Evolutionary conservation across 352 stramenopile species (phyloP).

Genomic region (Pythium aristosporum): DNA sequence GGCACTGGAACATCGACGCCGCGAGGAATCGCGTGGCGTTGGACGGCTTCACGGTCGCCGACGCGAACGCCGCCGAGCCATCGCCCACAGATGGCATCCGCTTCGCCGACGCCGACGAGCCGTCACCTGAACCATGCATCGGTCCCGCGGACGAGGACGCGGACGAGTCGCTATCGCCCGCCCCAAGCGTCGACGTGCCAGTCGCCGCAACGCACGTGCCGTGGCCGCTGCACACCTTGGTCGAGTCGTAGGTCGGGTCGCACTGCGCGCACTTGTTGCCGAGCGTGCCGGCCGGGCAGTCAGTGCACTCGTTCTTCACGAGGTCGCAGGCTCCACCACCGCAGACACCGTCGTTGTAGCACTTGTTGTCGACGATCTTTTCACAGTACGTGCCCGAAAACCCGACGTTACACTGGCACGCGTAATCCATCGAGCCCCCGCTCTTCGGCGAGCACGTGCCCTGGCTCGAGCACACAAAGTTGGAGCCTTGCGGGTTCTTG

Average conservation of each 20-base stretch:
- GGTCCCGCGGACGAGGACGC: neutral
- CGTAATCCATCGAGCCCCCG: slow-evolving; percentile 49
- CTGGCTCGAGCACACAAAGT: slow-evolving; percentile 68
- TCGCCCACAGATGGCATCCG: neutral
- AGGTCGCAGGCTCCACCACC: slow-evolving; percentile 68
- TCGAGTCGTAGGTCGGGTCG: slow-evolving; percentile 38
- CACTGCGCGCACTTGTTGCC: slow-evolving; percentile 73
- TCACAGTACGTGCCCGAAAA: slow-evolving; percentile 80
- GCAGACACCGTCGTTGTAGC: slow-evolving; percentile 61
- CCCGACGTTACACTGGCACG: slow-evolving; percentile 66
- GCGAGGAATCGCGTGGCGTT: slow-evolving; percentile 10
- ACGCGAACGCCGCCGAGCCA: neutral
- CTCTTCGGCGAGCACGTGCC: slow-evolving; percentile 55
- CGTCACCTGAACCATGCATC: neutral
- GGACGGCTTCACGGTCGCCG: neutral
- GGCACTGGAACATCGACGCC: slow-evolving; percentile 37
- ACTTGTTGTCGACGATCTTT: slow-evolving; percentile 73
- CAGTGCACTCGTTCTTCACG: slow-evolving; percentile 49
- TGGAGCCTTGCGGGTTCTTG: slow-evolving; percentile 41
- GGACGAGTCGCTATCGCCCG: slow-evolving; percentile 5
- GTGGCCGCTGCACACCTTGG: slow-evolving; percentile 57
- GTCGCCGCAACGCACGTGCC: slow-evolving; percentile 40
- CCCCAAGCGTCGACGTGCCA: slow-evolving; percentile 25
- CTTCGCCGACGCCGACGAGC: neutral
- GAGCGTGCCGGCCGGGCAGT: slow-evolving; percentile 59